Evolutionary conservation across 2,329 filamentous ascomycete genomes (phyloP).

Genomic region (Arthrobotrys pseudoclavata): DNA sequence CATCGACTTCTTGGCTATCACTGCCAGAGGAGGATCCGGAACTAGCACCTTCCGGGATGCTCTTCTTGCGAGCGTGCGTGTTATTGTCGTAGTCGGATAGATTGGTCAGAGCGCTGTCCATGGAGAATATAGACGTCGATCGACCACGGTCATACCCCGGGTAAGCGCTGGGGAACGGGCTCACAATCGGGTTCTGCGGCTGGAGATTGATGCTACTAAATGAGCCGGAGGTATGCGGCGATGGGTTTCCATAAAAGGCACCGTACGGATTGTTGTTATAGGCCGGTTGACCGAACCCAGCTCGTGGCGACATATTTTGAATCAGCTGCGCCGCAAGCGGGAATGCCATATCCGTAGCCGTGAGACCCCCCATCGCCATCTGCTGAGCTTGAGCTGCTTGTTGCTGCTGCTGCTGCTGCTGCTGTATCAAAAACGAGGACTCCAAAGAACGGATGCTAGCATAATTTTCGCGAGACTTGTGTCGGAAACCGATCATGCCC

Average conservation of each 20-base stretch:
- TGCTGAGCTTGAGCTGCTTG: conserved; percentile 53
- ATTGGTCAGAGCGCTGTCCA: conserved; percentile 63
- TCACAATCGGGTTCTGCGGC: conserved; percentile 56
- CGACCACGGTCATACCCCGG: conserved; percentile 59
- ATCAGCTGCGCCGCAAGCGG: conserved; percentile 49
- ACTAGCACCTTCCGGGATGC: conserved; percentile 48
- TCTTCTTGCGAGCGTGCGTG: conserved; percentile 51
- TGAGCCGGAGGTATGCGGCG: conserved; percentile 61
- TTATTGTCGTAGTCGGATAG: conserved; percentile 61
- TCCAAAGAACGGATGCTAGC: conserved; percentile 59
- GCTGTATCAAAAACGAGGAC: conserved; percentile 46
- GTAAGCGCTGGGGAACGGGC: conserved; percentile 46
- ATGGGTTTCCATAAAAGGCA: conserved; percentile 50
- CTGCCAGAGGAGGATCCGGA: conserved; percentile 55
- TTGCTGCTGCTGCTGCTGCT: conserved; percentile 44
- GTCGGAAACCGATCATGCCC: conserved; percentile 61
- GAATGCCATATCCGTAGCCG: conserved; percentile 53
- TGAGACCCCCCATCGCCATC: conserved; percentile 42
- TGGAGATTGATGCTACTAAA: conserved; percentile 59
- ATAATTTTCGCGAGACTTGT: conserved; percentile 58
- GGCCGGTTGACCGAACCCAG: conserved; percentile 42
- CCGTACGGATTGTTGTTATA: conserved; percentile 50
- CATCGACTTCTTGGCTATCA: conserved; percentile 52
- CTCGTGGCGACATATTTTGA: conserved; percentile 50
- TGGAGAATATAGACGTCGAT: conserved; percentile 63